Evolutionary conservation across 2,329 filamentous ascomycete genomes (phyloP).

Genomic region (Clonostachys byssicola): DNA sequence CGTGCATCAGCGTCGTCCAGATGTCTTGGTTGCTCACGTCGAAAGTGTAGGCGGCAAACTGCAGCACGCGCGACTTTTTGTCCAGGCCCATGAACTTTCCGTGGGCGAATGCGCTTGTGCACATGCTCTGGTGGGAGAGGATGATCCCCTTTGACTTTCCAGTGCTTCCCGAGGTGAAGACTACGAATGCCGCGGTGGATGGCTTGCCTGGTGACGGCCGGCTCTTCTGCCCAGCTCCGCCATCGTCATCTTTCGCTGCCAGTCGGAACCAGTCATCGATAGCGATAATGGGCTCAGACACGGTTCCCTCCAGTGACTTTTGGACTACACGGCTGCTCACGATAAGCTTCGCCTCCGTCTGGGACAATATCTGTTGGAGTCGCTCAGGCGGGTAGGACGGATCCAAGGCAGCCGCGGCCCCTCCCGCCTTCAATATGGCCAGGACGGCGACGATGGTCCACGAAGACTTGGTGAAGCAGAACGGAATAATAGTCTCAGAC

Average conservation of each 20-base stretch:
- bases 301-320: background rate
- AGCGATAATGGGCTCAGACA: too few species aligned
- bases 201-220: too few species aligned
- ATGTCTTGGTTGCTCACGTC: constrained; percentile 7
- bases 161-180: constrained; percentile 16
- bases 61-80: constrained; percentile 17
- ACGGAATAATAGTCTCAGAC: constrained; percentile 15
- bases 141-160: constrained; percentile 14
- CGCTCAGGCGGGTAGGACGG: constrained; percentile 18
- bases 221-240: too few species aligned
- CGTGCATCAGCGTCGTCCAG: constrained; percentile 4
- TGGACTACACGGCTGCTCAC: background rate
- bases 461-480: constrained; percentile 28
- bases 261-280: too few species aligned
- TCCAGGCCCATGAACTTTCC: constrained; percentile 13
- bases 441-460: constrained; percentile 25
- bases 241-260: too few species aligned
- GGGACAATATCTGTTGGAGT: background rate
- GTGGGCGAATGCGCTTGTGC: constrained; percentile 10
- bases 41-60: constrained; percentile 10
- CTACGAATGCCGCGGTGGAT: constrained; percentile 6
- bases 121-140: constrained; percentile 8
- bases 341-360: constrained; percentile 1
- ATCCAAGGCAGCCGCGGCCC: constrained; percentile 22
- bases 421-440: constrained; percentile 25